These are phyloP conservation scores for Trichophyton schoenleinii DNA, from an alignment of 2,329 filamentous ascomycete species.

Conservation along the genomic window DNA sequence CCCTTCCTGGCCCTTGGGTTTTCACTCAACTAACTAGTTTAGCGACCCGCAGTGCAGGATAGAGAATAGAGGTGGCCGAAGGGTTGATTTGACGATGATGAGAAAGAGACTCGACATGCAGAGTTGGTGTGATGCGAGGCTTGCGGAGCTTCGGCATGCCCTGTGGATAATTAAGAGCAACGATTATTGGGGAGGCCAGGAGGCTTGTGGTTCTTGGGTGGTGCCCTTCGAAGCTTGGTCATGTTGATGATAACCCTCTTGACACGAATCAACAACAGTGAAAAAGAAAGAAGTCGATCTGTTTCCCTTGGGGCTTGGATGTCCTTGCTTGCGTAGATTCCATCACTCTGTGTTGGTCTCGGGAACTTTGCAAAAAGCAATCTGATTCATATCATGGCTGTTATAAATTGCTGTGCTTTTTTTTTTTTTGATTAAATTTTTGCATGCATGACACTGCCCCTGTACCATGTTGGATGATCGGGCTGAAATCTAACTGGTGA, in stretches of 20 bases:
- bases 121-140: neutral
- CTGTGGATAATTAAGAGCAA: neutral
- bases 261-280: neutral
- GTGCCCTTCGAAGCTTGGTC: slow-evolving; percentile 1
- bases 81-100: neutral
- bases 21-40: neutral
- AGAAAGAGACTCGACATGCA: neutral
- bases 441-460: slow-evolving; percentile 5
- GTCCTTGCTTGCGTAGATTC: neutral
- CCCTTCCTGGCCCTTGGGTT: neutral
- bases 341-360: neutral
- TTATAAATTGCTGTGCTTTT: neutral
- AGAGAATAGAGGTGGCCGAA: neutral
- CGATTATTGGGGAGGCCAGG: neutral
- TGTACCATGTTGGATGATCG: slow-evolving; percentile 4
- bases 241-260: neutral
- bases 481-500: slow-evolving; percentile 4
- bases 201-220: neutral
- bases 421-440: neutral
- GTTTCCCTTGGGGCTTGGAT: neutral
- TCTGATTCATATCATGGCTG: neutral
- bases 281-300: neutral
- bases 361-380: neutral
- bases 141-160: slow-evolving; percentile 1
- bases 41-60: neutral